phyloP scores from a whole-genome alignment of 768 basidiomycete species.

The Agrocybe praecox region DNA sequence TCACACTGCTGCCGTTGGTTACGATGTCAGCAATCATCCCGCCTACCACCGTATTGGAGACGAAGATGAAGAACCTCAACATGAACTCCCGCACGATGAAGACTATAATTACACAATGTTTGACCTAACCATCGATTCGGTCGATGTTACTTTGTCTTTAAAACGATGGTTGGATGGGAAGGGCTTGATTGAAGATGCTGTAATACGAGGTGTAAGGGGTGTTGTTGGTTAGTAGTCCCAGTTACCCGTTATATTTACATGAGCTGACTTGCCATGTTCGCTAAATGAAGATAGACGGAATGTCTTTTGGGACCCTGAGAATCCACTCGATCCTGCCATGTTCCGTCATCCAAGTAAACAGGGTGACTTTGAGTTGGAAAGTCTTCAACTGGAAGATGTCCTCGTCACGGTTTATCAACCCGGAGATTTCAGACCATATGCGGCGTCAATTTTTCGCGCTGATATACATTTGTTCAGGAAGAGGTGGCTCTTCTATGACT shows the following conservation, averaged over 20 bases:
- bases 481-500: constrained; percentile 95
- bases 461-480: constrained; percentile 84
- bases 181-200: constrained; percentile 88
- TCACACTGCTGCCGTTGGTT: constrained; percentile 65
- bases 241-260: neutral
- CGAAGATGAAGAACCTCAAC: constrained; percentile 61
- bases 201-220: constrained; percentile 92
- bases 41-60: constrained; percentile 58
- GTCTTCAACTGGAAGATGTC: constrained; percentile 88
- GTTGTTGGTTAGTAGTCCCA: constrained; percentile 73
- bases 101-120: constrained; percentile 86
- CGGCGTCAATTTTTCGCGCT: constrained; percentile 91
- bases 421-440: constrained; percentile 88
- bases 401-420: constrained; percentile 96
- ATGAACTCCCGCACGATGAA: constrained; percentile 39
- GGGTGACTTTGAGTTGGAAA: constrained; percentile 93
- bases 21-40: constrained; percentile 79
- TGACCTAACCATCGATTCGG: constrained; percentile 90
- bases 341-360: constrained; percentile 75
- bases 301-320: constrained; percentile 83
- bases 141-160: constrained; percentile 92
- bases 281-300: constrained; percentile 76
- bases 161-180: constrained; percentile 95
- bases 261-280: neutral
- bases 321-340: constrained; percentile 76